Base-by-base conservation (phyloP, 345 rosid species). In the Brassica cretica region DNA sequence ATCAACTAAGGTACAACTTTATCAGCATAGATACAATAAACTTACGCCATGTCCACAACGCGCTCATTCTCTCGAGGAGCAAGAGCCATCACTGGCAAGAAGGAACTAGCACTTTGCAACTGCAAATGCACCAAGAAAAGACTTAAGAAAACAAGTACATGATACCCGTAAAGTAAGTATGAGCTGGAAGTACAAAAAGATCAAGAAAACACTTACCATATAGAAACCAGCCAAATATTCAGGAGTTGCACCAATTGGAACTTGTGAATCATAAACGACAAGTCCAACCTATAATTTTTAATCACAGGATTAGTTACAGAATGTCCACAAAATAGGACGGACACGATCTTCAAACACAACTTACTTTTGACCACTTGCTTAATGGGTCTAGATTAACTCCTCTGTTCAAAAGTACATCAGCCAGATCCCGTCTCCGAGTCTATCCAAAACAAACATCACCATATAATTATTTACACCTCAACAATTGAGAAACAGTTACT, bases 281-380 rank as follows among this genome's bases (percentile, higher is more conserved):
- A 94, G 85, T 70, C 98, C 97, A 73, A 92, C 97, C 98, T 94
- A 80, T 71, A 84, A 78, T 41, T 27, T 19, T 18, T 41, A 41
- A 58, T 10, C 35, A 15, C 24, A 76, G 0, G 18, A 16, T 51
- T 58, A 55, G 6, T 55, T 32, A 53, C 53, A 44, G 18, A 5
- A 49, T 67, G 21, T 55, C 35, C 61, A 68, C 19, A 37, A 62
- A 21, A 51, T 53, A 11, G 62, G 58, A 53, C 4, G 60, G 15
- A 37, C 53, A 32, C 29, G 59, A 5, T 12, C 60, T 25, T 68
- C 2, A 71, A 77, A 70, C 55, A 33, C 72, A 39, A 64, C 86
- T 80, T 86, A 92, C 97, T 84, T 94, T 94, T n/a, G 98, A 94
- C 97, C 98, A 94, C 76, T 92, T 92, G 90, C 97, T 88, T 75